These are phyloP conservation scores for Fraxinus sp. DNA, from an alignment of 305 asterid species.

Conservation along the genomic window DNA sequence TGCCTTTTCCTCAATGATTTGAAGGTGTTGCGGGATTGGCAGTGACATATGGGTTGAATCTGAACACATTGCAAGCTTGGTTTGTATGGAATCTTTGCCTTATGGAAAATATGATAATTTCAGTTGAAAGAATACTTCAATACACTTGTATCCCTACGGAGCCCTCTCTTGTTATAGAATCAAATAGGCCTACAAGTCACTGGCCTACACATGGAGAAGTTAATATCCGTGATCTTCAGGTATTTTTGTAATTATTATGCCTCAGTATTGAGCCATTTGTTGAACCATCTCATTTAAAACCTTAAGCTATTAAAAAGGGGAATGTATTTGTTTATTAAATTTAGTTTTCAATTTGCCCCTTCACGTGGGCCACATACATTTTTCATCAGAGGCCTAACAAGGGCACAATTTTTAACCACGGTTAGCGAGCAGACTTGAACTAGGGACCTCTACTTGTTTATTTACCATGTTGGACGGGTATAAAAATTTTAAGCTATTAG, in stretches of 20 bases:
- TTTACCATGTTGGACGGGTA: not conserved
- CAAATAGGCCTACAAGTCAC: slow-evolving; percentile 49
- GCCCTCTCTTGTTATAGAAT: slow-evolving; percentile 68
- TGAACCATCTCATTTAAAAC: not conserved
- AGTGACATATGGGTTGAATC: slow-evolving; percentile 74
- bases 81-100: slow-evolving; percentile 61
- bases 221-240: slow-evolving; percentile 67
- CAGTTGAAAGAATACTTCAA: slow-evolving; percentile 87
- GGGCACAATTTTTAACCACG: not conserved
- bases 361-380: not conserved
- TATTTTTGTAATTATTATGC: slow-evolving; percentile 10
- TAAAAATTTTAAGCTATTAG: not conserved
- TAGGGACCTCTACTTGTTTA: not conserved
- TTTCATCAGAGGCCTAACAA: not conserved
- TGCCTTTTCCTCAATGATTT: slow-evolving; percentile 7
- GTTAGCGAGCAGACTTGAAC: not conserved
- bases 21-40: slow-evolving; percentile 86
- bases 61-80: slow-evolving; percentile 64
- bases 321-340: not conserved
- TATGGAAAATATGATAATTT: slow-evolving; percentile 71
- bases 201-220: slow-evolving; percentile 83
- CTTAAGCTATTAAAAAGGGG: not conserved
- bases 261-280: not conserved
- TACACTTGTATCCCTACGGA: slow-evolving; percentile 59
- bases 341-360: not conserved